Evolutionary conservation across 2,329 filamentous ascomycete genomes (phyloP), one percentile per base, ranked within the genome.

Genomic region (Phialophora verrucosa): DNA sequence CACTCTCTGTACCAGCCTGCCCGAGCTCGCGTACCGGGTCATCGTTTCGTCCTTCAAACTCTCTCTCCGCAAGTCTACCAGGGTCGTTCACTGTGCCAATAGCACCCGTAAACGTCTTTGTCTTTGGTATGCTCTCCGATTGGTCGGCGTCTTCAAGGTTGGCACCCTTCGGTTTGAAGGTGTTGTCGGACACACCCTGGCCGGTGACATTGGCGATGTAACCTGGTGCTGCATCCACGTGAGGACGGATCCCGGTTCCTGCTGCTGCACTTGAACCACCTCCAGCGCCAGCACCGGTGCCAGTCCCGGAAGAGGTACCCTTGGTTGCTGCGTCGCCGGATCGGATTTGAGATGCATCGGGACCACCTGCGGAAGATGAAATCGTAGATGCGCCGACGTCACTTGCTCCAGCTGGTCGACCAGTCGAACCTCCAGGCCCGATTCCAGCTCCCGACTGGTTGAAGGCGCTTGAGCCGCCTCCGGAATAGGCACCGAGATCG

Each of bases 41-140:
- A 1, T 74, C 72, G 47, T 71, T 75, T 17, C 56, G 68, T 12
- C 71, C 75, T 71, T 78, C 73, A 70, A 79, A 78, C 7, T 59
- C 50, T 42, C 71, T 73, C 71, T 79, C 75, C 6, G 84, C 85
- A 20, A 76, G 71, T 32, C 85, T 77, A 2, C 81, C 82, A 2
- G 87, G 86, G 71, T 89, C 87, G 49, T 86, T 79, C 68, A 82
- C 75, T 2, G 79, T 79, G 2, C 86, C 86, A 66, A 88, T 83
- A 27, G 85, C 82, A 14, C 77, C 75, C 27, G 73, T 81, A 74
- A 82, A 87, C 71, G 82, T 84, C 38, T 81, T 82, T 65, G 85
- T 86, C 25, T 76, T 72, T 27, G 78, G 77, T 7, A 71, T 65
- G 47, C 56, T 62, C 5, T 69, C 63, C 12, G 70, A 58, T 8